A percentile compares a stretch with the other conserved stretches of the same genome.
phyloP scores from a whole-genome alignment of 257 asterid genomes.

The Solanum boliviense region DNA sequence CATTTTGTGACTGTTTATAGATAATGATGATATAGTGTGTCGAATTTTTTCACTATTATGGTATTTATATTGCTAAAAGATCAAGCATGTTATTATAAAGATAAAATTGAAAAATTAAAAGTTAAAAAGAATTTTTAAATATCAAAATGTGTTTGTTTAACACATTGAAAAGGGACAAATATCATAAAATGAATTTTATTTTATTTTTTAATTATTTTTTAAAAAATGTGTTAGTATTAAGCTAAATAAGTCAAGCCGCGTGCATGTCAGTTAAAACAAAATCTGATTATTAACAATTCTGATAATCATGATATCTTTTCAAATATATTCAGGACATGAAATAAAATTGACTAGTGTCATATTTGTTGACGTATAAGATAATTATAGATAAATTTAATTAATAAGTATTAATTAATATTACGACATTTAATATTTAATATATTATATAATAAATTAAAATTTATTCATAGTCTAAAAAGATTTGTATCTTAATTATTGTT shows the following conservation, averaged over 20 bases:
- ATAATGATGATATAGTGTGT: background rate
- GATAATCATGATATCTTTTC: background rate
- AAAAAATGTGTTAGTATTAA: background rate
- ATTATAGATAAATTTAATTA: too few species aligned
- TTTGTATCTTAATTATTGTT: too few species aligned
- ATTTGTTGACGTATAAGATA: background rate
- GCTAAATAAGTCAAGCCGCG: background rate
- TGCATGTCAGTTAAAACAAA: background rate
- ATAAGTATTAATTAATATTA: too few species aligned
- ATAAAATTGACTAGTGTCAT: background rate
- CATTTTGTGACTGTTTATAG: background rate
- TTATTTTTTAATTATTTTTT: background rate
- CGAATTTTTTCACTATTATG: background rate
- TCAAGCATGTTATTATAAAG: background rate
- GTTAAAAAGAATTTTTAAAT: background rate
- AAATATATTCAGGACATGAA: background rate
- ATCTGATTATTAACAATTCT: background rate
- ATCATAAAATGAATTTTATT: background rate
- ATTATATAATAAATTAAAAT: too few species aligned
- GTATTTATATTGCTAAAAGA: background rate
- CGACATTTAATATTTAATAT: too few species aligned
- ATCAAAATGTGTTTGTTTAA: too few species aligned
- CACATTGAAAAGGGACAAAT: background rate
- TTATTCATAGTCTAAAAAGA: too few species aligned
- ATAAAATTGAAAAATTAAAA: too few species aligned